These are phyloP conservation scores for Cordyceps cateniannulata DNA, from an alignment of 2,329 filamentous ascomycete genomes.

Conservation along the genomic window DNA sequence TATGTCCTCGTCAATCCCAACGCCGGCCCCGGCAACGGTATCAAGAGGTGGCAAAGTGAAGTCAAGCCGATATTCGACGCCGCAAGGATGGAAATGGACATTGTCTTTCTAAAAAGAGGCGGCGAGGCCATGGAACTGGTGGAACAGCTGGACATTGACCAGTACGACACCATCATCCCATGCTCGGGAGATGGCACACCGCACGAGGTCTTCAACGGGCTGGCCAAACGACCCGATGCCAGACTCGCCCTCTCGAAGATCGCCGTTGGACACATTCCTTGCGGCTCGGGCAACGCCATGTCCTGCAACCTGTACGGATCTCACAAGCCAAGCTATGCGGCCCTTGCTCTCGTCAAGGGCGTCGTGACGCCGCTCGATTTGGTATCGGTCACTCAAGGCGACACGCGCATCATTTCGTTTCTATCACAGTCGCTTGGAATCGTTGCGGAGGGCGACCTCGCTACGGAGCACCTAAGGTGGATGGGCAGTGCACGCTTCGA, in stretches of 20 bases:
- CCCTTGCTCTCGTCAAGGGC: slow-evolving; percentile 81
- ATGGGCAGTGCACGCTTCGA: slow-evolving; percentile 85
- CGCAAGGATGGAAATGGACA: slow-evolving; percentile 69
- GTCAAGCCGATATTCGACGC: slow-evolving; percentile 79
- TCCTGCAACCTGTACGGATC: slow-evolving; percentile 85
- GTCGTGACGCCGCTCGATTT: slow-evolving; percentile 78
- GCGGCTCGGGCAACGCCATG: slow-evolving; percentile 92
- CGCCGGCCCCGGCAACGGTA: slow-evolving; percentile 72
- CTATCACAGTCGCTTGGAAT: slow-evolving; percentile 86
- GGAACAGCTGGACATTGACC: slow-evolving; percentile 67
- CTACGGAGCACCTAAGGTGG: slow-evolving; percentile 86
- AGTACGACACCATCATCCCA: slow-evolving; percentile 78
- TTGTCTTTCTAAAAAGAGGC: slow-evolving; percentile 61
- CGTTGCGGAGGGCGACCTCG: slow-evolving; percentile 83
- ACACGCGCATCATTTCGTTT: slow-evolving; percentile 71
- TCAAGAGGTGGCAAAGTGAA: slow-evolving; percentile 65
- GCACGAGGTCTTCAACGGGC: slow-evolving; percentile 90
- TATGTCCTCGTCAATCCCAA: slow-evolving; percentile 90
- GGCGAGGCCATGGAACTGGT: slow-evolving; percentile 77
- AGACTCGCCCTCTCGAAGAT: slow-evolving; percentile 66
- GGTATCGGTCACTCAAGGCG: slow-evolving; percentile 78
- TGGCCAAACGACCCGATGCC: slow-evolving; percentile 72
- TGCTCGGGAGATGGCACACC: slow-evolving; percentile 90
- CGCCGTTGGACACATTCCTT: slow-evolving; percentile 81
- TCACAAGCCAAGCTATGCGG: slow-evolving; percentile 65